These are phyloP conservation scores for Colletotrichum sp. DNA, from an alignment of 2,329 filamentous ascomycete species.

Conservation along the genomic window DNA sequence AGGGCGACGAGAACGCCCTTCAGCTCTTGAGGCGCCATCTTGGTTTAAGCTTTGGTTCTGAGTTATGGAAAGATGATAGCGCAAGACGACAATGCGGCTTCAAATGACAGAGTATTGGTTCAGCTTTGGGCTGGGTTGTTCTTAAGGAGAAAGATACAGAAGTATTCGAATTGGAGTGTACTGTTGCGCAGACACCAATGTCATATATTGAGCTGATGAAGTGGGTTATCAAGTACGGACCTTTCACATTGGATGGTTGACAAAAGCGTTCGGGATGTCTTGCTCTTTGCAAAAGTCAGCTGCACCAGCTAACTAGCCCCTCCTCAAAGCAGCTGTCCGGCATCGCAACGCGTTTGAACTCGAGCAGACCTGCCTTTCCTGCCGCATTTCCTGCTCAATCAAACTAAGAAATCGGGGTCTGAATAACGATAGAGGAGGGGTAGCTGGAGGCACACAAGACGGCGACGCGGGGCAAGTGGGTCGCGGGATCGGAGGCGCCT, in stretches of 20 bases:
- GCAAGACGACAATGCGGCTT: rapidly evolving
- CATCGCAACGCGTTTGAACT: not conserved
- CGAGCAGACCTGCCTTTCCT: constrained; percentile 4
- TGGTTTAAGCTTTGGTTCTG: rapidly evolving
- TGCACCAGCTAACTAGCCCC: not conserved
- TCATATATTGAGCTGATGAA: not conserved
- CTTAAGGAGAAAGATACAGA: rapidly evolving
- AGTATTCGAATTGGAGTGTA: rapidly evolving
- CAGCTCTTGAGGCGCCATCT: constrained; percentile 23
- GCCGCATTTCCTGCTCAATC: not conserved
- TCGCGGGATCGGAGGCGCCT: not conserved
- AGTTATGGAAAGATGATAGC: not conserved
- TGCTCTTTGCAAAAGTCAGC: not conserved
- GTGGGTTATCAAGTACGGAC: not conserved
- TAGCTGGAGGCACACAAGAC: not conserved
- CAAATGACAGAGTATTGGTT: not conserved
- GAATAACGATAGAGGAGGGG: not conserved
- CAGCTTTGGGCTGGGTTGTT: not conserved
- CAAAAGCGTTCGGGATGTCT: not conserved
- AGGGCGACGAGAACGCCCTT: constrained; percentile 53
- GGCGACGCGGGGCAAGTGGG: not conserved
- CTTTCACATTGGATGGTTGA: not conserved
- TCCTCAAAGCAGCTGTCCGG: not conserved
- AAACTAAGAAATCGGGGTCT: not conserved
- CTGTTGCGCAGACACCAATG: rapidly evolving